Conservation (phyloP, 106 monocot species). For the Alisma plantagoaquatica region DNA sequence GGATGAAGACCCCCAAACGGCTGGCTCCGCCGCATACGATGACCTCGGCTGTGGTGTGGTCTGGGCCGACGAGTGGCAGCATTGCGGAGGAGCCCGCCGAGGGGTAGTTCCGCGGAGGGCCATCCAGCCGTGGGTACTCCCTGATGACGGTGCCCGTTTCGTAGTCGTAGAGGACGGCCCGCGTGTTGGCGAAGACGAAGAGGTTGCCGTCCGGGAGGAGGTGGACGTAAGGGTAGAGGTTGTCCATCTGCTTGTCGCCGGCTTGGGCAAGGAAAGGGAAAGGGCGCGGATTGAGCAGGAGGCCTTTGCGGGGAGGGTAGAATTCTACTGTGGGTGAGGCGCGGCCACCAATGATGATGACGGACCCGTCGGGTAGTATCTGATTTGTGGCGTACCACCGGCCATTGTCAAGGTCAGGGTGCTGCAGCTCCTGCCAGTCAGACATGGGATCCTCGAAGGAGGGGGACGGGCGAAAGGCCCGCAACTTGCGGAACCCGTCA, state of each 20-base stretch:
- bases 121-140: constrained; percentile 36
- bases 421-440: constrained; percentile 43
- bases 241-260: constrained; percentile 48
- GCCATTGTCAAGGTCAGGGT: constrained; percentile 24
- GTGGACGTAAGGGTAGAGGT: constrained; percentile 77
- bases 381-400: constrained; percentile 72
- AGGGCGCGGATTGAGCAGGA: background rate
- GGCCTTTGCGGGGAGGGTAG: constrained; percentile 19
- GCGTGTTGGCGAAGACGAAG: constrained; percentile 66
- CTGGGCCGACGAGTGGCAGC: constrained; percentile 32
- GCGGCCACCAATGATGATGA: constrained; percentile 56
- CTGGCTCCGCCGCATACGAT: constrained; percentile 64
- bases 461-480: constrained; percentile 24
- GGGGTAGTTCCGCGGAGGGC: constrained; percentile 57
- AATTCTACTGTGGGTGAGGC: constrained; percentile 44
- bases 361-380: constrained; percentile 46
- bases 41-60: constrained; percentile 33
- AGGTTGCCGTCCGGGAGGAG: constrained; percentile 77
- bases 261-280: constrained; percentile 45
- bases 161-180: constrained; percentile 39
- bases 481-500: constrained; percentile 37
- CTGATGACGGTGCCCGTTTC: constrained; percentile 26
- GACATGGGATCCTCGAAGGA: constrained; percentile 5
- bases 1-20: constrained; percentile 25
- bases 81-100: constrained; percentile 65